Evolutionary conservation across 176 grass and related monocot genomes (phyloP).

Genomic region (Stipa capillata): DNA sequence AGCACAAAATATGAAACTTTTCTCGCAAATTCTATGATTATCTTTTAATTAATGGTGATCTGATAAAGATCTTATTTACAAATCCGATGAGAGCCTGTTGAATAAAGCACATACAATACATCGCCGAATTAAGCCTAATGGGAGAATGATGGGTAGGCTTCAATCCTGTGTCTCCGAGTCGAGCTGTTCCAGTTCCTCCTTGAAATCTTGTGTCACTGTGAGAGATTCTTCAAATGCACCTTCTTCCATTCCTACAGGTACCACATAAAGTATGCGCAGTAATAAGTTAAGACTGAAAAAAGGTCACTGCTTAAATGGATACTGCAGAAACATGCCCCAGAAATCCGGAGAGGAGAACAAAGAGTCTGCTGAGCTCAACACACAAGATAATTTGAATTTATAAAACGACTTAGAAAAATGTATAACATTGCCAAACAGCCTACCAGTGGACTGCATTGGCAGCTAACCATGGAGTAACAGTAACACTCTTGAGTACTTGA

Average conservation of each 20-base stretch:
- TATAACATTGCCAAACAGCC: not conserved
- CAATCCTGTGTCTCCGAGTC: conserved; percentile 24
- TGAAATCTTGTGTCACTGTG: conserved; percentile 55
- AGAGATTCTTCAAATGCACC: conserved; percentile 56
- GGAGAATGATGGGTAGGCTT: conserved; percentile 30
- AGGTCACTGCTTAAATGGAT: not conserved
- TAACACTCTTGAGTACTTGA: not conserved
- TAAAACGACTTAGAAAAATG: not conserved
- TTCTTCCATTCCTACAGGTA: conserved; percentile 60
- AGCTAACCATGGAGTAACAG: not conserved
- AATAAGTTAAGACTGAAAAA: not conserved
- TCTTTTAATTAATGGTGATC: not conserved
- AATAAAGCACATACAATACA: not conserved
- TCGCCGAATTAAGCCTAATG: not conserved
- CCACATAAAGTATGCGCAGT: not conserved
- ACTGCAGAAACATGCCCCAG: not conserved
- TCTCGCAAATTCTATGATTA: not conserved
- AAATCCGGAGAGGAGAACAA: not conserved
- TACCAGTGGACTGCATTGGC: not conserved
- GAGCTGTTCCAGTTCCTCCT: conserved; percentile 37
- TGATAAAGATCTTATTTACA: not conserved
- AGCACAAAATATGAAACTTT: not conserved
- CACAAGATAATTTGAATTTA: not conserved
- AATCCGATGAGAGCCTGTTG: not conserved
- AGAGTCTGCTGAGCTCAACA: not conserved